Evolutionary conservation across 1,139 yeast species (phyloP).

Genomic region (Blastobotrys apis): DNA sequence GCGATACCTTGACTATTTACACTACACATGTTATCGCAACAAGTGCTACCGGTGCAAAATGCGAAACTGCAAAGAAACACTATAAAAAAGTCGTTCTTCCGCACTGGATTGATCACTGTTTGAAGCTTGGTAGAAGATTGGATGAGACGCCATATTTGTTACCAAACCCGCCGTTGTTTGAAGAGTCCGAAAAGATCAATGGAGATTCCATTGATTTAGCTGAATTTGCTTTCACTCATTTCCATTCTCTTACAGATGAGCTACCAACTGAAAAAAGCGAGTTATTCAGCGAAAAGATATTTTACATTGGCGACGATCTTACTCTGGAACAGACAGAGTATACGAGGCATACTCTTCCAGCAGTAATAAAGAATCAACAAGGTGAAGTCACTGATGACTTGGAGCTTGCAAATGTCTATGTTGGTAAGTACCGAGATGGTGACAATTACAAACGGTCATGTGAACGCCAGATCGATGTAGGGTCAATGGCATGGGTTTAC

Average conservation of each 20-base stretch:
- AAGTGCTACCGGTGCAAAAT: conserved; percentile 45
- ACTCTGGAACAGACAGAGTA: conserved; percentile 30
- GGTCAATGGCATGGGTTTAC: conserved; percentile 72
- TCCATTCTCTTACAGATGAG: not conserved
- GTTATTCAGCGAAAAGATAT: conserved; percentile 29
- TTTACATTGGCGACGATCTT: conserved; percentile 36
- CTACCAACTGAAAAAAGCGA: not conserved
- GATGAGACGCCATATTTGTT: conserved; percentile 53
- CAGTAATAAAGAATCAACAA: conserved; percentile 38
- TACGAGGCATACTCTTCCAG: conserved; percentile 28
- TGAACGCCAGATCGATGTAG: conserved; percentile 42
- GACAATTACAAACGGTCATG: conserved; percentile 45
- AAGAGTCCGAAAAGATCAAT: not conserved
- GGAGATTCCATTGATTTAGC: not conserved
- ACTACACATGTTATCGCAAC: conserved; percentile 76
- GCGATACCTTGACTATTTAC: conserved; percentile 57
- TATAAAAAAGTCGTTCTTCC: conserved; percentile 65
- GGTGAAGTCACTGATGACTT: conserved; percentile 39
- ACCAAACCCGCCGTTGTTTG: conserved; percentile 23
- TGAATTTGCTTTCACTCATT: not conserved
- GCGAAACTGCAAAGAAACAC: conserved; percentile 29
- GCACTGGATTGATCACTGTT: conserved; percentile 65
- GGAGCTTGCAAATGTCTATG: conserved; percentile 49
- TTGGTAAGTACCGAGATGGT: conserved; percentile 64
- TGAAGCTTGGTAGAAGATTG: conserved; percentile 48